phyloP scores from a whole-genome alignment of 148 eudicot genomes.

The Fagopyrum homotropicum region DNA sequence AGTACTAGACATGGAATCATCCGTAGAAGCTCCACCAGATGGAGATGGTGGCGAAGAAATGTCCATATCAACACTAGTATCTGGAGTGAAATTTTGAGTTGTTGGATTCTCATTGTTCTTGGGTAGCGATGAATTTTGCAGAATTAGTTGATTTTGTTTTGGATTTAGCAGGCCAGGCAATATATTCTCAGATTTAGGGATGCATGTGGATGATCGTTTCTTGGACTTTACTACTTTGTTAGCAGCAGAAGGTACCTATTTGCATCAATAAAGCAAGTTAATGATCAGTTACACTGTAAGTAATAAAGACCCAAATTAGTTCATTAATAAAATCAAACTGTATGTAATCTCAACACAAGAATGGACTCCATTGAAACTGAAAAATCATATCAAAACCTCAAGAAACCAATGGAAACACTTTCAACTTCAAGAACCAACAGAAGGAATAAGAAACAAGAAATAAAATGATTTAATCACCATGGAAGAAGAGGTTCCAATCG shows the following conservation, averaged over 20 bases:
- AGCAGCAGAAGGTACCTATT: constrained; percentile 49
- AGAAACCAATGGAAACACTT: not conserved
- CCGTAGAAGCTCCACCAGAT: constrained; percentile 59
- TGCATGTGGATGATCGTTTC: constrained; percentile 36
- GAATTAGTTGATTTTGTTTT: constrained; percentile 32
- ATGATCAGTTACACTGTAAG: not conserved
- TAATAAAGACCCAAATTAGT: not conserved
- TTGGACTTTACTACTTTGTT: constrained; percentile 43
- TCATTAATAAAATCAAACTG: not conserved
- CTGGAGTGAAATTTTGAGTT: constrained; percentile 22
- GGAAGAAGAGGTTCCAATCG: constrained; percentile 25
- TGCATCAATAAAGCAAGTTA: not conserved
- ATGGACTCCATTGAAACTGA: not conserved
- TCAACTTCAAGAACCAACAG: not conserved
- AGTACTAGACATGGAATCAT: constrained; percentile 71
- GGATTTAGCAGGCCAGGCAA: constrained; percentile 26
- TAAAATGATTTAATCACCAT: constrained; percentile 21
- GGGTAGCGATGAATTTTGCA: constrained; percentile 24
- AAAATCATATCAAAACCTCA: not conserved
- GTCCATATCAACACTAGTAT: constrained; percentile 36
- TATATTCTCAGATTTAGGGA: constrained; percentile 23
- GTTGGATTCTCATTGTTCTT: constrained; percentile 26
- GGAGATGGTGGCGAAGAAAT: constrained; percentile 33
- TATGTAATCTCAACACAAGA: not conserved
- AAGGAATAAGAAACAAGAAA: not conserved